Evolutionary conservation across 2,329 filamentous ascomycete genomes (phyloP).

Genomic region (Hypoxylon sp.): DNA sequence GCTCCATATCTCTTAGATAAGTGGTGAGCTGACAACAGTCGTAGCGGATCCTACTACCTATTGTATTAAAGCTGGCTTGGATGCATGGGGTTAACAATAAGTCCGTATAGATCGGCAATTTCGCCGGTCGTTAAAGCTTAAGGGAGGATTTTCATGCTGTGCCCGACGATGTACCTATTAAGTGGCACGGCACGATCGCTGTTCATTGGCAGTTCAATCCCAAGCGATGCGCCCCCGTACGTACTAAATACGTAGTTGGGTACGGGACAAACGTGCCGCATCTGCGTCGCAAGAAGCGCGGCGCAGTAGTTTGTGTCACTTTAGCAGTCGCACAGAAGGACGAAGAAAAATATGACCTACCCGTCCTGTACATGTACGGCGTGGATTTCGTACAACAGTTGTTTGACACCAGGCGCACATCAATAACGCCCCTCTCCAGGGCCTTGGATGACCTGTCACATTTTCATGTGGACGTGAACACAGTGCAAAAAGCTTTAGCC

Average conservation of each 20-base stretch:
- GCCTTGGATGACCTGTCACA: constrained; percentile 36
- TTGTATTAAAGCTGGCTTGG: constrained; percentile 19
- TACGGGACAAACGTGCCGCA: constrained; percentile 25
- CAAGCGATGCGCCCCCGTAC: constrained; percentile 14
- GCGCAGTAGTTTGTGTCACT: constrained; percentile 41
- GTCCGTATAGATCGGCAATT: constrained; percentile 36
- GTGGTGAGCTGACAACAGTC: constrained; percentile 36
- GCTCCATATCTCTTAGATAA: constrained; percentile 6
- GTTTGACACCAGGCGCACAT: constrained; percentile 13
- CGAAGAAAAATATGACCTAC: constrained; percentile 18
- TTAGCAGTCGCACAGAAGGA: constrained; percentile 25
- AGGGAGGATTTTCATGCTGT: constrained; percentile 16
- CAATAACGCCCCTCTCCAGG: constrained; percentile 22
- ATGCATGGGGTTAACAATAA: constrained; percentile 24
- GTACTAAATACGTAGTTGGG: constrained; percentile 1
- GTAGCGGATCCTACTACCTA: constrained; percentile 29
- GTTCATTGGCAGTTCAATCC: constrained; percentile 23
- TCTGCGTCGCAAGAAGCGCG: constrained; percentile 43
- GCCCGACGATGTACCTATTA: constrained; percentile 16
- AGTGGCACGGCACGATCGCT: constrained; percentile 5
- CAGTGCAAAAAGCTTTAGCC: constrained; percentile 34
- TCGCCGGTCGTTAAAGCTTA: constrained; percentile 25
- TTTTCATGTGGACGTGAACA: constrained; percentile 37
- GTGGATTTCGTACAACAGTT: constrained; percentile 32
- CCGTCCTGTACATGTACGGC: constrained; percentile 29